Evolutionary conservation across 2,329 filamentous ascomycete genomes (phyloP).

Genomic region (Hypocreales sp.): DNA sequence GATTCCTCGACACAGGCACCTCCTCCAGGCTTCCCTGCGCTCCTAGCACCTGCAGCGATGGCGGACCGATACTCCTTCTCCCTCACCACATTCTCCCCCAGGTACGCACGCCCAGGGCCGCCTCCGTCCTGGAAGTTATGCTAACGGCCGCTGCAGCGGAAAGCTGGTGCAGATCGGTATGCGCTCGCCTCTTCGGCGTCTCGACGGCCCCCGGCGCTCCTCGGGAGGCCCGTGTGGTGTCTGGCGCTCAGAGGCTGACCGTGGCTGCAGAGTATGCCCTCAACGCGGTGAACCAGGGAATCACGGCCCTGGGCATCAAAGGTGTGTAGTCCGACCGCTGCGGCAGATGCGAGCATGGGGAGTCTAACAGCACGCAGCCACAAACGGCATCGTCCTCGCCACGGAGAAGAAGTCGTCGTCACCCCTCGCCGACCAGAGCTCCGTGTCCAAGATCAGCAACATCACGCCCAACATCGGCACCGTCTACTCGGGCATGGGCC

Average conservation of each 20-base stretch:
- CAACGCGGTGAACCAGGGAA: slow-evolving; percentile 97
- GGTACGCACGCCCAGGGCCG: slow-evolving; percentile 41
- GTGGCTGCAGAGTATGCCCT: slow-evolving; percentile 77
- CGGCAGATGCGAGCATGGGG: slow-evolving; percentile 1
- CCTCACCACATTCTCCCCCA: slow-evolving; percentile 97
- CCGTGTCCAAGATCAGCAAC: slow-evolving; percentile 91
- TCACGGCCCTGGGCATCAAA: slow-evolving; percentile 97
- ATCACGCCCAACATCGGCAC: slow-evolving; percentile 99
- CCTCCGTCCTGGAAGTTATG: slow-evolving; percentile 8
- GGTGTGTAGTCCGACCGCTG: no score
- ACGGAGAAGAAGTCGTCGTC: slow-evolving; percentile 99
- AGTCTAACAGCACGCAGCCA: slow-evolving; percentile 42
- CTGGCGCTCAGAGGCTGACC: slow-evolving; percentile 1
- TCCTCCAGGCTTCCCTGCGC: no score
- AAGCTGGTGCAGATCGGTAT: slow-evolving; percentile 95
- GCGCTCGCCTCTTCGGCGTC: slow-evolving; percentile 4
- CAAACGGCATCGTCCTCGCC: slow-evolving; percentile 95
- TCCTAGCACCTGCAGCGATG: slow-evolving; percentile 60
- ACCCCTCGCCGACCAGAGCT: slow-evolving; percentile 86
- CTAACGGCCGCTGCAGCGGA: slow-evolving; percentile 51
- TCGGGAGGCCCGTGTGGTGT: background rate
- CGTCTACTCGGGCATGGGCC: slow-evolving; percentile 98
- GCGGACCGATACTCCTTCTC: slow-evolving; percentile 99
- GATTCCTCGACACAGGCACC: slow-evolving; percentile 3
- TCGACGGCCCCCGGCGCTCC: background rate